phyloP scores from a whole-genome alignment of 768 basidiomycete genomes.

The Candolleomyces aberdarensis region DNA sequence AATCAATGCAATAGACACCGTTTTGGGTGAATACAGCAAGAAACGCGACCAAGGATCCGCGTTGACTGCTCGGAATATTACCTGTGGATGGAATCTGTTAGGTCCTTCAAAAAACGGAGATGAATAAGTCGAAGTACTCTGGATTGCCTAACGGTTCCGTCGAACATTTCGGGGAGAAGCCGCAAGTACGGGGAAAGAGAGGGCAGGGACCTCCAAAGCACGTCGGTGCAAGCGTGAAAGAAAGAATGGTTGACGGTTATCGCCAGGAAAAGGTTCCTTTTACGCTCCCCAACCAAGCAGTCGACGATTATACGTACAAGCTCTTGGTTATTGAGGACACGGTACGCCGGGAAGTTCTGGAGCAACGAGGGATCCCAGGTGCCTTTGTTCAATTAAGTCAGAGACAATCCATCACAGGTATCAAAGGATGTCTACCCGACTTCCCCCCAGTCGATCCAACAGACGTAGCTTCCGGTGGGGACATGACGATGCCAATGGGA shows the following conservation, averaged over 20 bases:
- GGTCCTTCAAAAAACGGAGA: no score
- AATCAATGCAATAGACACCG: neutral
- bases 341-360: neutral
- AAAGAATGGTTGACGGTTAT: neutral
- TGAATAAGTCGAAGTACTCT: neutral
- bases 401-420: no score
- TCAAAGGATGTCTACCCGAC: no score
- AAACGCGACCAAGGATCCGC: neutral
- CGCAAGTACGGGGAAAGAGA: neutral
- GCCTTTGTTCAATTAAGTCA: no score
- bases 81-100: no score
- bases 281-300: neutral
- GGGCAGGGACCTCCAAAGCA: neutral
- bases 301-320: neutral
- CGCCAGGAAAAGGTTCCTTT: no score
- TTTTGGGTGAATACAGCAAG: neutral
- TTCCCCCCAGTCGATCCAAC: no score
- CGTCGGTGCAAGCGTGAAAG: neutral
- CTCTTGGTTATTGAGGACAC: conserved; percentile 1
- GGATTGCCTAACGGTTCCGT: neutral
- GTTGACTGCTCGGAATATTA: neutral
- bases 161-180: neutral
- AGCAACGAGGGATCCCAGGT: neutral
- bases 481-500: no score
- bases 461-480: no score